These are phyloP conservation scores for Cryomyces minteri DNA, from an alignment of 495 filamentous ascomycete genomes.

Conservation along the genomic window DNA sequence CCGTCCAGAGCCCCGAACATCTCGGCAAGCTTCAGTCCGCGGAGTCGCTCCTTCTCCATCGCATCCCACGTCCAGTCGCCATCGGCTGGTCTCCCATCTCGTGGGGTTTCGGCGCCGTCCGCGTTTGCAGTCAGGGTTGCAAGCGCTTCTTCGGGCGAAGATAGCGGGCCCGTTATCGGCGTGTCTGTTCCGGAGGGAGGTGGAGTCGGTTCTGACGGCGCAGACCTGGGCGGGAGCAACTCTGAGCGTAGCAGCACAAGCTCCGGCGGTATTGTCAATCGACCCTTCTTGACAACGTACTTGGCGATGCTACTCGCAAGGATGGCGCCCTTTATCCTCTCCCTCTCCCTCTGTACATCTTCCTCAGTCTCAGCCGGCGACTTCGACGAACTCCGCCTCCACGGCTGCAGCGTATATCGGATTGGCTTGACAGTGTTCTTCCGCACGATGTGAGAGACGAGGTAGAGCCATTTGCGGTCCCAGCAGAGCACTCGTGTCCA, in stretches of 20 bases:
- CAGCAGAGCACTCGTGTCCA: conserved; percentile 48
- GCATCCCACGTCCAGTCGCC: conserved; percentile 22
- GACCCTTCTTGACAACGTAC: conserved; percentile 79
- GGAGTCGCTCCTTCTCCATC: conserved; percentile 19
- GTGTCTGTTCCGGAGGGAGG: not conserved
- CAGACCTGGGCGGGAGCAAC: conserved; percentile 40
- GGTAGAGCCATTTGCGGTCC: conserved; percentile 75
- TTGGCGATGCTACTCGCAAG: conserved; percentile 64
- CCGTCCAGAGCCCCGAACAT: conserved; percentile 18
- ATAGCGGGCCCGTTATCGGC: not conserved
- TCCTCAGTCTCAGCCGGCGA: not conserved
- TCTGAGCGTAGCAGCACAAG: conserved; percentile 47
- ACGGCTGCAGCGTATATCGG: conserved; percentile 27
- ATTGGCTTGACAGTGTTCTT: conserved; percentile 23
- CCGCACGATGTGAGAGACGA: conserved; percentile 52
- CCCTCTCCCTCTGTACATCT: conserved; percentile 11
- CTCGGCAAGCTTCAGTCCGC: conserved; percentile 19
- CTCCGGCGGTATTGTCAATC: conserved; percentile 72
- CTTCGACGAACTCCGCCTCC: conserved; percentile 4
- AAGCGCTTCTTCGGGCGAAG: not conserved
- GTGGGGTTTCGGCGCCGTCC: not conserved
- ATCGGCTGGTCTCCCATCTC: conserved; percentile 2
- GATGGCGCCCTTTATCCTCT: conserved; percentile 21
- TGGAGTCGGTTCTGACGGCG: conserved; percentile 1
- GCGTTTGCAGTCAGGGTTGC: not conserved